A percentile compares a stretch with the other conserved stretches of the same genome.
Conservation (phyloP, 2,329 filamentous ascomycete genomes). For the Monilinia fructicola region DNA sequence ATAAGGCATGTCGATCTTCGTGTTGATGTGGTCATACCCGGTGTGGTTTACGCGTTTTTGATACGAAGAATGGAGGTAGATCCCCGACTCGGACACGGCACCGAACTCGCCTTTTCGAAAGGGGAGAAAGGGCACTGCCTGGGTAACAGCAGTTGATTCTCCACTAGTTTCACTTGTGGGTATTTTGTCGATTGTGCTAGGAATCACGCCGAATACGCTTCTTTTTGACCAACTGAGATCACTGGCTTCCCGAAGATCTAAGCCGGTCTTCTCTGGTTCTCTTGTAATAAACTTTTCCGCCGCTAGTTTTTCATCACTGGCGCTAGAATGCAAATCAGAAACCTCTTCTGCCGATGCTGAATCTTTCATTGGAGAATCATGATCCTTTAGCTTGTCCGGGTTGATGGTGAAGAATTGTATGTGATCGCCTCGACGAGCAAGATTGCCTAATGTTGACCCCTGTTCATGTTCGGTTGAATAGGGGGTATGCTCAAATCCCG, state of each 20-base stretch:
- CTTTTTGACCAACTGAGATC: constrained; percentile 8
- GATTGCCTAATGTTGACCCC: constrained; percentile 48
- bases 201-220: constrained; percentile 37
- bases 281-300: not conserved
- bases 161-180: constrained; percentile 15
- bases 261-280: constrained; percentile 2
- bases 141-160: not conserved
- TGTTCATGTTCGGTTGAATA: constrained; percentile 39
- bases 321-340: not conserved
- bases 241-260: constrained; percentile 1
- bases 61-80: constrained; percentile 15
- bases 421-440: constrained; percentile 61
- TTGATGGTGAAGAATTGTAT: constrained; percentile 63
- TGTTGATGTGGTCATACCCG: constrained; percentile 12
- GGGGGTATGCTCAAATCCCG: constrained; percentile 51
- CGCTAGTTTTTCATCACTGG: not conserved
- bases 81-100: constrained; percentile 59
- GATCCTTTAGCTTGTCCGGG: constrained; percentile 19
- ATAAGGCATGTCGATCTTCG: constrained; percentile 52
- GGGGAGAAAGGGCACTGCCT: not conserved
- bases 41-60: not conserved
- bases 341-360: not conserved
- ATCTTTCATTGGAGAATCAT: not conserved
- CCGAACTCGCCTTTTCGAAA: constrained; percentile 53
- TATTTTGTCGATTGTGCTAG: constrained; percentile 39